phyloP scores from a whole-genome alignment of 305 asterid species.

The Ajuga reptans region DNA sequence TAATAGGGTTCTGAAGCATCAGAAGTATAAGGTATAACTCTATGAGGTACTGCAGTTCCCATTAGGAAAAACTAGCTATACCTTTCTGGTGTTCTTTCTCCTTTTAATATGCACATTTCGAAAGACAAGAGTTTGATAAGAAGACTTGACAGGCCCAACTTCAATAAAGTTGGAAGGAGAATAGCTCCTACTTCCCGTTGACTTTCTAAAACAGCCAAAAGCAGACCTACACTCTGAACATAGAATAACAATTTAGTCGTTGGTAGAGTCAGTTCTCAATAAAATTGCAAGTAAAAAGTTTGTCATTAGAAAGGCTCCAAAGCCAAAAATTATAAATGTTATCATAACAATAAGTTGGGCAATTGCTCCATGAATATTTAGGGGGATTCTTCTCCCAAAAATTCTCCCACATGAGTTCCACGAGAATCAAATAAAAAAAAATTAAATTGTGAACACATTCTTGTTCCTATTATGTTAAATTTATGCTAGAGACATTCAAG shows the following conservation, averaged over 20 bases:
- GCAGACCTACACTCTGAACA: constrained; percentile 68
- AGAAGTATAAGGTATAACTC: background rate
- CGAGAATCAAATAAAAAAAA: background rate
- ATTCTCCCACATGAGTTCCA: constrained; percentile 8
- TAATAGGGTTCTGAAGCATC: constrained; percentile 1
- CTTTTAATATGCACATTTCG: constrained; percentile 63
- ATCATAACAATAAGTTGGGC: background rate
- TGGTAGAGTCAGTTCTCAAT: constrained; percentile 18
- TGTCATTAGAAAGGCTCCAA: background rate
- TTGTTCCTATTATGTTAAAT: background rate
- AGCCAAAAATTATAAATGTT: background rate
- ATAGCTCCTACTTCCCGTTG: constrained; percentile 44
- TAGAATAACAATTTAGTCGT: constrained; percentile 20
- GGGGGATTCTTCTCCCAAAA: background rate
- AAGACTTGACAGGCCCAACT: constrained; percentile 53
- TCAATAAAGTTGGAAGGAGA: constrained; percentile 60
- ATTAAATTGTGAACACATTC: background rate
- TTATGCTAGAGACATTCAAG: background rate
- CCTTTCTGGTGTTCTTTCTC: constrained; percentile 66
- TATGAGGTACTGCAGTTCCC: background rate
- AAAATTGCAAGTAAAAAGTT: constrained; percentile 7
- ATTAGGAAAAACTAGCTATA: constrained; percentile 27
- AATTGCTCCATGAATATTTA: background rate
- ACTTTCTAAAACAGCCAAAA: constrained; percentile 62
- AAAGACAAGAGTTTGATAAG: constrained; percentile 63